Evolutionary conservation across 371 early-diverging fungal genomes (phyloP).

Genomic region (Nematocida sp.): DNA sequence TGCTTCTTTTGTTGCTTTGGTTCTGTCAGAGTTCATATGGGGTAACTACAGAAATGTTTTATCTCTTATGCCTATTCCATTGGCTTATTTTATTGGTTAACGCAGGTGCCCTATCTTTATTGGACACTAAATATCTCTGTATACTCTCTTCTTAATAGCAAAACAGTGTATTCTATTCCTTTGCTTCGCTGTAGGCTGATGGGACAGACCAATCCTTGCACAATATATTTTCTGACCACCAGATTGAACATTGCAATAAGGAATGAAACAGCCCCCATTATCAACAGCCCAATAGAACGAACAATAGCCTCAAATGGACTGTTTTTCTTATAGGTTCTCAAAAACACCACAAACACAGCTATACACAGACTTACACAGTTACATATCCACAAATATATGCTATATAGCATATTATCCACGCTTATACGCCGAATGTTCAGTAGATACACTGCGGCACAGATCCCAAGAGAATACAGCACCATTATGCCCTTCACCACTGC

Average conservation of each 20-base stretch:
- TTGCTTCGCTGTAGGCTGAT: slow-evolving; percentile 26
- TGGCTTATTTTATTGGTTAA: background rate
- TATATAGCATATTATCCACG: slow-evolving; percentile 14
- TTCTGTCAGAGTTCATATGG: slow-evolving; percentile 17
- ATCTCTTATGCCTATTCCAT: slow-evolving; percentile 7
- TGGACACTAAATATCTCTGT: slow-evolving; percentile 41
- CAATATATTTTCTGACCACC: slow-evolving; percentile 23
- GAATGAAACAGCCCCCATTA: background rate
- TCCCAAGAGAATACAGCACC: too few relatives aligned
- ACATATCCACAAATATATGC: background rate
- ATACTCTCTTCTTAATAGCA: slow-evolving; percentile 35
- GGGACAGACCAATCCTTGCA: slow-evolving; percentile 21
- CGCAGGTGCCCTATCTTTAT: background rate
- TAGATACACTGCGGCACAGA: too few relatives aligned
- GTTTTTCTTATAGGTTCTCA: slow-evolving; percentile 6
- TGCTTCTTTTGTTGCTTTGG: slow-evolving; percentile 17
- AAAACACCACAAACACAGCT: slow-evolving; percentile 18
- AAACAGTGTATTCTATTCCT: slow-evolving; percentile 27
- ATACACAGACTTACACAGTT: background rate
- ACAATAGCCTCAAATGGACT: background rate
- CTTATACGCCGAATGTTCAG: background rate
- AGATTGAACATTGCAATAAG: slow-evolving; percentile 5
- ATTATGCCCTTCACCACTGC: too few relatives aligned
- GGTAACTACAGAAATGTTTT: slow-evolving; percentile 13
- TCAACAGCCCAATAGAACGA: slow-evolving; percentile 1